Evolutionary conservation across 2,329 filamentous ascomycete genomes (phyloP), one percentile per base, ranked within the genome.

Genomic region (Paecilomyces sp.): DNA sequence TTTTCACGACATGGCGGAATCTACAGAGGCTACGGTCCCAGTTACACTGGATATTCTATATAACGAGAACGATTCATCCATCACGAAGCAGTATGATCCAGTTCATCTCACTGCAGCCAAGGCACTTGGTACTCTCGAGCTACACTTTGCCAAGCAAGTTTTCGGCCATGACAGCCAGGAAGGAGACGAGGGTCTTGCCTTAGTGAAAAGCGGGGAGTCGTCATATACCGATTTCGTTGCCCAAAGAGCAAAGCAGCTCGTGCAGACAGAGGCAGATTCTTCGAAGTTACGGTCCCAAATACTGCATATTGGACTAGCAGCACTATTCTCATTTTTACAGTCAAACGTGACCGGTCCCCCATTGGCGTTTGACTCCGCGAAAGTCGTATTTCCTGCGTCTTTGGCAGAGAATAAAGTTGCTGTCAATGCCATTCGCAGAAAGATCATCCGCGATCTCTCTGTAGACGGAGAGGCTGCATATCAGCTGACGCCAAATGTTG

Each of bases 401-500:
- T 65, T 78, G 52, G 70, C 66, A 34, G 61, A 65, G 1, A 66
- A 76, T n/a, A 74, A 76, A 30, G 71, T 81, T 3, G 79, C 62
- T 3, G 65, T 82, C 0, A 74, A 75, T 52, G 69, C 72, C 0
- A 68, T 87, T 15, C 80, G 83, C 58, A 80, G 81, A 62, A 74
- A 81, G n/a, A 85, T 92, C 57, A 78, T 96, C n/a, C 76, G 77
- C 2, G 84, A 84, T 15, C 80, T 97, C 8, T 85, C 88, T 25
- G 82, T 91, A 0, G 94, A 99, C 72, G 94, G 94, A 11, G 88
- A 95, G 54, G 88, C 90, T 0, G 88, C 90, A 0, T 99, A 97
- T 74, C 85, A 88, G 55, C 82, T 96, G 60, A 92, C 92, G 22
- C 91, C 92, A 0, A 84, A 89, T 64, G 81, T 96, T 13, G 91